Evolutionary conservation across 306 rosid genomes (phyloP), one percentile per base, ranked within the genome.

Genomic region (Rubus parviflorus): DNA sequence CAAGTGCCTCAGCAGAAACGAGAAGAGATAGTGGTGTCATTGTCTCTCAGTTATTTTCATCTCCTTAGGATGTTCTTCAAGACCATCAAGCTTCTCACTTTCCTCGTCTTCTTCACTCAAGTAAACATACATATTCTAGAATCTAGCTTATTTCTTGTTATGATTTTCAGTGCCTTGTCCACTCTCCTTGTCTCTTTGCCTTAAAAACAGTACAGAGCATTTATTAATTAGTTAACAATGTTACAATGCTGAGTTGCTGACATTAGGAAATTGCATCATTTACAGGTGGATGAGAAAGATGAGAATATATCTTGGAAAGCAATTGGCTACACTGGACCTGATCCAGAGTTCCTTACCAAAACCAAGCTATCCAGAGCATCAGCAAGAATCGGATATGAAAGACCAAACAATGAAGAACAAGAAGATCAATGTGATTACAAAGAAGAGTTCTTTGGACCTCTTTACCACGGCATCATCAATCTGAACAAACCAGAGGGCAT

Each of bases 301-400:
- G 85, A 86, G 2, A 92, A 90, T 74, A 5, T 38, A 38, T 64
- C 94, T 79, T 92, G 97, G 97, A 83, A 86, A 63, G 97, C 97
- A 72, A 90, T 92, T 25, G 92, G 89, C 70, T 92, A 92, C 49
- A 67, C 75, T 1, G 94, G 97, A 75, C 90, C 92, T 11, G 94
- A 92, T 53, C 92, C 91, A 57, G 83, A 87, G 22, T 87, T 87
- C 86, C 87, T 76, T 63, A 72, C 81, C 65, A 89, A 86, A 79
- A 65, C 82, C 56, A 84, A 62, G 68, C 22, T 42, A 37, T 17
- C 13, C 3, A 30, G 19, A 64, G 35, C 35, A 60, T 30, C 14
- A 38, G 48, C 61, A 23, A 79, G 73, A 60, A 80, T 79, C 15
- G 71, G 76, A 49, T 41, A 80, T 4, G 81, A 82, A 80, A 60